A percentile compares a stretch with the other conserved stretches of the same genome.
Evolutionary conservation across 805 yeast genomes (phyloP).

Genomic region (Vanderwaltozyma polyspora): DNA sequence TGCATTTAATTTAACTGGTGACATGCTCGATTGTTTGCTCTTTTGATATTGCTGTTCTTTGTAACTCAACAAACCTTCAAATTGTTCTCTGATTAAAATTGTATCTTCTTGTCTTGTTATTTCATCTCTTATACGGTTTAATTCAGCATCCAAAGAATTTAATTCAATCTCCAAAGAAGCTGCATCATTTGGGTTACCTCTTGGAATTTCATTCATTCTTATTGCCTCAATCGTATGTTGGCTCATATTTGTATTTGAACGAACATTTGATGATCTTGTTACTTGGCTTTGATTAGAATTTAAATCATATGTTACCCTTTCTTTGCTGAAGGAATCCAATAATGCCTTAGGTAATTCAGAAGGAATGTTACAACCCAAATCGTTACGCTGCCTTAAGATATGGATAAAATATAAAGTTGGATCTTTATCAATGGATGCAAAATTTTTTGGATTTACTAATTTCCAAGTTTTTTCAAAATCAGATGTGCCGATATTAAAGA

Average conservation of each 20-base stretch:
- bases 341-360: constrained; percentile 88
- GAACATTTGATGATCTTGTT: constrained; percentile 15
- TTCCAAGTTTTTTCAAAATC: constrained; percentile 92
- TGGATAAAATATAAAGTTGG: constrained; percentile 84
- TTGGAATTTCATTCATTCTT: constrained; percentile 2
- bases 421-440: constrained; percentile 84
- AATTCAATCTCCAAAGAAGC: constrained; percentile 73
- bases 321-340: constrained; percentile 84
- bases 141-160: constrained; percentile 57
- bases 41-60: constrained; percentile 41
- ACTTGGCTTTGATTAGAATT: constrained; percentile 43
- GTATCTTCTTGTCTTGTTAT: constrained; percentile 11
- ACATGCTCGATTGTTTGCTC: not conserved
- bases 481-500: constrained; percentile 64
- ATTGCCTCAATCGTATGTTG: constrained; percentile 17
- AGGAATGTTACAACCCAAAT: constrained; percentile 76
- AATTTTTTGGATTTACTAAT: constrained; percentile 80
- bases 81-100: constrained; percentile 43
- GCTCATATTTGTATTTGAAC: constrained; percentile 6
- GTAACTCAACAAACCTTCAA: constrained; percentile 71
- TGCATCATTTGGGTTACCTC: constrained; percentile 40
- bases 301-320: constrained; percentile 61
- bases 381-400: constrained; percentile 75
- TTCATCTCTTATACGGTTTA: constrained; percentile 44
- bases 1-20: constrained; percentile 25